A percentile compares a stretch with the other conserved stretches of the same genome.
Conservation (phyloP, 2,329 filamentous ascomycete species). For the Trichoderma afroharzianum region DNA sequence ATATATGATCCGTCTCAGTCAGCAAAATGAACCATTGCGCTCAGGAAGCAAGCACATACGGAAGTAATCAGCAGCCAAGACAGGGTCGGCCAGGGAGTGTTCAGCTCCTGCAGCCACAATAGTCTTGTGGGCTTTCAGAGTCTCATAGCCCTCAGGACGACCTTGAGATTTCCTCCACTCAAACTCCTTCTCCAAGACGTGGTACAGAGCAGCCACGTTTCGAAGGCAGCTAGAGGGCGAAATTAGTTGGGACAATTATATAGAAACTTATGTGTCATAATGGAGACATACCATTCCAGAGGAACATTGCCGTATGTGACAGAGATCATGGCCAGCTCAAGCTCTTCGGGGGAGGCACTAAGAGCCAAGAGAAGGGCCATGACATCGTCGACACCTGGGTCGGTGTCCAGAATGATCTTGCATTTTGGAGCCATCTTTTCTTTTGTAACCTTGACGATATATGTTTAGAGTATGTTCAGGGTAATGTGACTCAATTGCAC, state of each 20-base stretch:
- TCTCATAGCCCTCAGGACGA: slow-evolving; percentile 65
- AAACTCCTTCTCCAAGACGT: slow-evolving; percentile 85
- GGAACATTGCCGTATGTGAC: slow-evolving; percentile 94
- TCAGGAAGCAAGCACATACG: slow-evolving; percentile 53
- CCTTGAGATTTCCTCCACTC: slow-evolving; percentile 73
- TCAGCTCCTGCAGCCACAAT: slow-evolving; percentile 83
- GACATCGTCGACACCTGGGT: slow-evolving; percentile 74
- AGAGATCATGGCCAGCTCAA: slow-evolving; percentile 81
- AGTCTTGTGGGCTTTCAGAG: slow-evolving; percentile 69
- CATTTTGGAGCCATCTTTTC: slow-evolving; percentile 33
- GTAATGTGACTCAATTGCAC: background rate
- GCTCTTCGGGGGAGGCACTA: slow-evolving; percentile 74
- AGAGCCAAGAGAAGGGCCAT: slow-evolving; percentile 85
- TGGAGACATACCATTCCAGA: slow-evolving; percentile 62
- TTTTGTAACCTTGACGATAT: background rate
- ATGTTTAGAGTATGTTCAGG: background rate
- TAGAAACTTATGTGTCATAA: background rate
- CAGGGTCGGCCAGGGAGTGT: slow-evolving; percentile 78
- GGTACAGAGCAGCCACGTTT: slow-evolving; percentile 87
- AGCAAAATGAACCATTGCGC: background rate
- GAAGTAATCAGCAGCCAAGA: slow-evolving; percentile 80
- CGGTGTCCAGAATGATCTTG: slow-evolving; percentile 92
- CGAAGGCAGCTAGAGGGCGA: slow-evolving; percentile 63
- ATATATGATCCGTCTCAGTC: background rate
- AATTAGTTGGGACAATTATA: background rate